Evolutionary conservation across 352 stramenopile species (phyloP).

Genomic region (Achlya hypogyna): DNA sequence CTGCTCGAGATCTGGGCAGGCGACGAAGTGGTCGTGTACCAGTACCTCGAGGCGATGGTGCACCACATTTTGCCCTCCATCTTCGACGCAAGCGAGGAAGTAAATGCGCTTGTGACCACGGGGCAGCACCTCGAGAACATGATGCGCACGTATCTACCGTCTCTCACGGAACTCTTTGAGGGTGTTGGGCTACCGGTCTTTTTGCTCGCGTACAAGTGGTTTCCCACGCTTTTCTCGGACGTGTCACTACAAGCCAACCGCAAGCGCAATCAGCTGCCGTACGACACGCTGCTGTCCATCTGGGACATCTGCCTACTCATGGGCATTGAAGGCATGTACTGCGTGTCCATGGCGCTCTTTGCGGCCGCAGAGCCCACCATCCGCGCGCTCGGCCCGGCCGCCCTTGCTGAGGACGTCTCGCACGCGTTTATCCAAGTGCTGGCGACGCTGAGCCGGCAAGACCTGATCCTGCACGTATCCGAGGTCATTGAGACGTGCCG

Average conservation of each 20-base stretch:
- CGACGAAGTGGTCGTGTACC: conserved; percentile 41
- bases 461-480: conserved; percentile 64
- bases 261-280: conserved; percentile 57
- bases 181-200: conserved; percentile 54
- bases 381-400: conserved; percentile 28
- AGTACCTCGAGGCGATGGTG: conserved; percentile 55
- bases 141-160: conserved; percentile 53
- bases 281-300: conserved; percentile 60
- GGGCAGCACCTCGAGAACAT: conserved; percentile 65
- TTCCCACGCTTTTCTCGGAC: conserved; percentile 79
- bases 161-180: conserved; percentile 46
- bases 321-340: conserved; percentile 73
- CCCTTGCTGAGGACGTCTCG: conserved; percentile 55
- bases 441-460: conserved; percentile 37
- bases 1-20: conserved; percentile 52
- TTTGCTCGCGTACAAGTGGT: conserved; percentile 84
- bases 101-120: conserved; percentile 61
- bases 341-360: conserved; percentile 57
- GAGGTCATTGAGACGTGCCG: conserved; percentile 71
- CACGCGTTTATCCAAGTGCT: conserved; percentile 47
- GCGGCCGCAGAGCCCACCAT: conserved; percentile 50
- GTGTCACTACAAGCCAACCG: conserved; percentile 53
- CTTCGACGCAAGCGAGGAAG: conserved; percentile 70
- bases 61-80: conserved; percentile 62
- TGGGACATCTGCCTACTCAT: conserved; percentile 77